A percentile compares a stretch with the other conserved stretches of the same genome.
Conservation (phyloP, 2,329 filamentous ascomycete genomes). For the Pseudocercospora pini-densiflorae region DNA sequence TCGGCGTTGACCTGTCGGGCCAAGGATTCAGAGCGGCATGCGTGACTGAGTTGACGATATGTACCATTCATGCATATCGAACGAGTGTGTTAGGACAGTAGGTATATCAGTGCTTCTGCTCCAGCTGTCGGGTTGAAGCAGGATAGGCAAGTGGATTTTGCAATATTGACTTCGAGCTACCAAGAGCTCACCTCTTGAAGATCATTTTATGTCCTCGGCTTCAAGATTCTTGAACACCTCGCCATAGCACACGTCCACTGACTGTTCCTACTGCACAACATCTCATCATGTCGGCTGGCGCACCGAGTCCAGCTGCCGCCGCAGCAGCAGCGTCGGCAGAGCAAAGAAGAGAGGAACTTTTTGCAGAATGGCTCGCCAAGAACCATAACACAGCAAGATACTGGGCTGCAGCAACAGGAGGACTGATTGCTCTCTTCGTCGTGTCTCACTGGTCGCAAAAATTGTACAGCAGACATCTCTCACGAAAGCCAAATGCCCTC, state of each 20-base stretch:
- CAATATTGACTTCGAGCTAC: constrained; percentile 1
- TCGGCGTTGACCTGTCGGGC: not conserved
- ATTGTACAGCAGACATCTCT: constrained; percentile 5
- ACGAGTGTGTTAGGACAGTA: not conserved
- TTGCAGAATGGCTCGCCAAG: constrained; percentile 23
- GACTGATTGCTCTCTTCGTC: constrained; percentile 23
- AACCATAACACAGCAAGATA: constrained; percentile 26
- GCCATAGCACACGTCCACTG: not conserved
- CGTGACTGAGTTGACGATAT: not conserved
- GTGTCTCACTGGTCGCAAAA: constrained; percentile 21
- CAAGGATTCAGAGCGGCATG: constrained; percentile 4
- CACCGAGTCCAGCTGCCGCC: constrained; percentile 8
- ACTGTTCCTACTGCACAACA: not conserved
- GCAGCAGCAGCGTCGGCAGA: constrained; percentile 19
- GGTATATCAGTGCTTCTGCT: not conserved
- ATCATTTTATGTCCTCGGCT: not conserved
- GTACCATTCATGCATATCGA: not conserved
- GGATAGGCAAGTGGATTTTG: not conserved
- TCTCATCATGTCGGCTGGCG: constrained; percentile 19
- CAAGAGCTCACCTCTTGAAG: not conserved
- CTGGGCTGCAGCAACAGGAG: constrained; percentile 23
- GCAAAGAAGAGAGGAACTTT: constrained; percentile 17
- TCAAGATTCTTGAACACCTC: not conserved
- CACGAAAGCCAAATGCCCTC: constrained; percentile 10
- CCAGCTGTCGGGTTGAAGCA: not conserved